phyloP scores from a whole-genome alignment of 768 basidiomycete species.

The Termitomyces sp. region DNA sequence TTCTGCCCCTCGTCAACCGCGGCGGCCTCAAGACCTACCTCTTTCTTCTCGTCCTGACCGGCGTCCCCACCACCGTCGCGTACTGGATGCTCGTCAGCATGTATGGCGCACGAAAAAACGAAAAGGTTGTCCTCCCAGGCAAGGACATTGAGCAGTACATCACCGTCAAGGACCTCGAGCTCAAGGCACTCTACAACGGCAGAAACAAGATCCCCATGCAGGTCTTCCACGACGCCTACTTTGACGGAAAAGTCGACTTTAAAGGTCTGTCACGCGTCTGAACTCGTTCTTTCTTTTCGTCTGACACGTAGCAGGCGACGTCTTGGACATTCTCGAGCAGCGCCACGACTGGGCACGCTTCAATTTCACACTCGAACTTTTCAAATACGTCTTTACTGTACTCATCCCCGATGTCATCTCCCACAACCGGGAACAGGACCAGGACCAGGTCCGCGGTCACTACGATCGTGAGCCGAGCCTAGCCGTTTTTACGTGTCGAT shows the following conservation, averaged over 20 bases:
- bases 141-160: constrained; percentile 89
- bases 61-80: constrained; percentile 68
- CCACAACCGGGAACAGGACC: constrained; percentile 94
- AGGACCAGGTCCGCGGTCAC: constrained; percentile 92
- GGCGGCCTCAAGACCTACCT: constrained; percentile 85
- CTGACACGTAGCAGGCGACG: constrained; percentile 58
- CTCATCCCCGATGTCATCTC: constrained; percentile 92
- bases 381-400: constrained; percentile 87
- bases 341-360: constrained; percentile 96
- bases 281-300: neutral
- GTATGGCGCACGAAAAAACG: constrained; percentile 77
- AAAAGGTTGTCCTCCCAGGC: constrained; percentile 80
- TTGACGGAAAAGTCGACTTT: constrained; percentile 93
- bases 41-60: constrained; percentile 71
- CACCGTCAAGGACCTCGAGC: constrained; percentile 77
- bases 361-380: constrained; percentile 84
- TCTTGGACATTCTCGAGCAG: constrained; percentile 89
- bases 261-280: constrained; percentile 53
- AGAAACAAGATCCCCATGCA: constrained; percentile 97
- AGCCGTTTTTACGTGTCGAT: constrained; percentile 1
- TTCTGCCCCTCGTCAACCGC: constrained; percentile 76
- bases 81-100: constrained; percentile 91
- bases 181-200: constrained; percentile 75
- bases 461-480: constrained; percentile 69
- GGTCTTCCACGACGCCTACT: constrained; percentile 94